A percentile compares a stretch with the other conserved stretches of the same genome.
Evolutionary conservation across 78 protist species (phyloP).

Genomic region (Tieghemostelium lacteum): DNA sequence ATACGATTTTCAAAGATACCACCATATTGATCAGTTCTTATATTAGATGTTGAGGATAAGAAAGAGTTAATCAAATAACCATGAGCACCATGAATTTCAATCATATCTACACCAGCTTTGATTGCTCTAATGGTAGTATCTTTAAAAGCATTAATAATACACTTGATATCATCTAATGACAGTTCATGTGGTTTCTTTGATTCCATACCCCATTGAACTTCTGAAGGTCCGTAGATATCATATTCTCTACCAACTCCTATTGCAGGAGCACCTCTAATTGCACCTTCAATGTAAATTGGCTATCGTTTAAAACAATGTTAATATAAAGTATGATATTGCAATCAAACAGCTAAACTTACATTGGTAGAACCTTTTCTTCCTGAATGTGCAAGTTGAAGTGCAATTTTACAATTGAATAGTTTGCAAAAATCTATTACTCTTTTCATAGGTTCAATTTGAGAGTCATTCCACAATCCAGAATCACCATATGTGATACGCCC

Average conservation of each 20-base stretch:
- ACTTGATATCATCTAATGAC: conserved; percentile 79
- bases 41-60: conserved; percentile 77
- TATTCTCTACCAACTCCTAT: conserved; percentile 12
- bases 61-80: conserved; percentile 91
- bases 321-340: too few relatives aligned
- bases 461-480: conserved; percentile 67
- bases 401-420: conserved; percentile 29
- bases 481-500: conserved; percentile 52
- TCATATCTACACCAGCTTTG: conserved; percentile 92
- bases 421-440: conserved; percentile 23
- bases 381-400: conserved; percentile 58
- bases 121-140: conserved; percentile 74
- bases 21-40: conserved; percentile 93
- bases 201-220: conserved; percentile 5
- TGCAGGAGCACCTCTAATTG: conserved; percentile 1
- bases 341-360: too few relatives aligned
- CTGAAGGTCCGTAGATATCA: conserved; percentile 12
- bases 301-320: too few relatives aligned
- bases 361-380: conserved; percentile 60
- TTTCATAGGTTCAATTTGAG: conserved; percentile 54
- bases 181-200: conserved; percentile 70
- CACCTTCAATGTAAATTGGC: conserved; percentile 9
- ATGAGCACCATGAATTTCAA: conserved; percentile 95
- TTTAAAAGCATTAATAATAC: conserved; percentile 29
- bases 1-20: conserved; percentile 87